Evolutionary conservation across 768 basidiomycete species (phyloP).

Genomic region (Leccinum longicurvipes): DNA sequence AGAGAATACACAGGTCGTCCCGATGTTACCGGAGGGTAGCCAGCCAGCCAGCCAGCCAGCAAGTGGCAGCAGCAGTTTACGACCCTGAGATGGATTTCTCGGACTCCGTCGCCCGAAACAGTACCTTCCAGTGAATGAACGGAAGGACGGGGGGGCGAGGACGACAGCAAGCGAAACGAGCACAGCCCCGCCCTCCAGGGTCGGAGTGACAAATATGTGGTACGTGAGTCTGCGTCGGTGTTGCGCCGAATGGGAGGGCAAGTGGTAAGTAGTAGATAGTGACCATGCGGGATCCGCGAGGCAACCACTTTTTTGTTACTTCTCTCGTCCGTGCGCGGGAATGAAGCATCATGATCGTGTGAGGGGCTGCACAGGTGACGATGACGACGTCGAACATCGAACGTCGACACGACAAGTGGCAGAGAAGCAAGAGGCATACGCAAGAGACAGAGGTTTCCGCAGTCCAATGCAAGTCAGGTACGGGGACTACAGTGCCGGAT

Average conservation of each 20-base stretch:
- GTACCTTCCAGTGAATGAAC: background rate
- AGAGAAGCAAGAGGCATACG: background rate
- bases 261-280: constrained; percentile 5
- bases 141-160: background rate
- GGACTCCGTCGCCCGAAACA: background rate
- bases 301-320: constrained; percentile 4
- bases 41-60: background rate
- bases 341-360: constrained; percentile 23
- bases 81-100: background rate
- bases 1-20: background rate
- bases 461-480: constrained; percentile 22
- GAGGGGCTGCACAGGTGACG: constrained; percentile 13
- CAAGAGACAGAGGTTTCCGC: constrained; percentile 6
- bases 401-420: background rate
- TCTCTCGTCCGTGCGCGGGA: constrained; percentile 24
- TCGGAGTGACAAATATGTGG: background rate
- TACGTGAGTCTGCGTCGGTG: constrained; percentile 10
- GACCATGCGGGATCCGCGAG: constrained; percentile 31
- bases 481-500: constrained; percentile 8
- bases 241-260: constrained; percentile 6
- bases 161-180: constrained; percentile 15
- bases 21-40: background rate
- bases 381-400: constrained; percentile 19
- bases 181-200: constrained; percentile 17
- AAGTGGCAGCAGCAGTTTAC: background rate